phyloP scores from a whole-genome alignment of 768 basidiomycete genomes.

The Mycena maculata region DNA sequence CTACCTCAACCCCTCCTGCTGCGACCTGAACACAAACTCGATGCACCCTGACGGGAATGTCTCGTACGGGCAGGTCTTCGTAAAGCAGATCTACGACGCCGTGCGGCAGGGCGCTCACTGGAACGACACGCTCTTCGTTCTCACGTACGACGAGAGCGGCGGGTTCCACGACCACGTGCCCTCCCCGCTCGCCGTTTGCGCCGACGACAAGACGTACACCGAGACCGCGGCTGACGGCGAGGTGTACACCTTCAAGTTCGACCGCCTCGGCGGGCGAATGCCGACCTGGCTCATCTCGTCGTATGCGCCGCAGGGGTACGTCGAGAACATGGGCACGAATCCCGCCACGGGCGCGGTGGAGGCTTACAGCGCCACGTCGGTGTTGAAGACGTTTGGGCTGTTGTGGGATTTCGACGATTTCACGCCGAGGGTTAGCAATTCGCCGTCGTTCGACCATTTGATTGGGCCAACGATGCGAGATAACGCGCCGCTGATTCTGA shows the following conservation, averaged over 20 bases:
- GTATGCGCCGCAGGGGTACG: constrained; percentile 35
- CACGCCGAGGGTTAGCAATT: constrained; percentile 33
- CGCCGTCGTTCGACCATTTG: constrained; percentile 36
- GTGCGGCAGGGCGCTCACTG: constrained; percentile 43
- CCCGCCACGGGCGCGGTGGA: constrained; percentile 31
- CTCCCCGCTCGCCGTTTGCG: constrained; percentile 40
- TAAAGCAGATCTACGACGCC: constrained; percentile 47
- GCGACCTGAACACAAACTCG: constrained; percentile 35
- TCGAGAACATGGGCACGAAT: constrained; percentile 43
- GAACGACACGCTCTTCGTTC: constrained; percentile 43
- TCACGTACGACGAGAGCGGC: constrained; percentile 48
- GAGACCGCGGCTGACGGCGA: constrained; percentile 39
- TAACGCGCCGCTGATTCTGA: constrained; percentile 26
- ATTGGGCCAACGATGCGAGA: constrained; percentile 28
- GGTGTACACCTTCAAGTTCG: constrained; percentile 40
- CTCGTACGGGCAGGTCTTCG: constrained; percentile 41
- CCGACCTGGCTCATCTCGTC: constrained; percentile 43
- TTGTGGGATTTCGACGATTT: constrained; percentile 36
- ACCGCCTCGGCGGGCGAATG: constrained; percentile 45
- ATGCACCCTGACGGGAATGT: constrained; percentile 43
- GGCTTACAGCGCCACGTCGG: constrained; percentile 35
- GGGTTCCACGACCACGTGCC: constrained; percentile 50
- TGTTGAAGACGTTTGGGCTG: constrained; percentile 36
- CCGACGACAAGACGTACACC: constrained; percentile 44
- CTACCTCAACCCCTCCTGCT: constrained; percentile 45